Percentiles rank a stretch among this genome's conserved stretches.
Conservation (phyloP, 2,329 filamentous ascomycete species). For the Calonectria pseudoturangicola region DNA sequence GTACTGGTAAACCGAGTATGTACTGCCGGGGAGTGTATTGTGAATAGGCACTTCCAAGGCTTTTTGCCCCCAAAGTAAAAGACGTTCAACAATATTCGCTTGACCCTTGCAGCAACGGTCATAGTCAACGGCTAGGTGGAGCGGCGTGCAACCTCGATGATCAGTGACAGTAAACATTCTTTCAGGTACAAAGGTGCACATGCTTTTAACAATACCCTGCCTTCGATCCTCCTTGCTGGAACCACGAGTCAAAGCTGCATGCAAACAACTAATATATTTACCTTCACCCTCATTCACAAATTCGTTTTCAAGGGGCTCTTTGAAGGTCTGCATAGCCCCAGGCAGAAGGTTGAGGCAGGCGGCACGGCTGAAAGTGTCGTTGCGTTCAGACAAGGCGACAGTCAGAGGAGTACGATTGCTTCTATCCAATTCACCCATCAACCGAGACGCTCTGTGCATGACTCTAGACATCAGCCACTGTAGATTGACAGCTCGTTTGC, state of each 20-base stretch:
- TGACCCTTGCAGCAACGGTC: conserved; percentile 25
- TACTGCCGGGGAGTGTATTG: not conserved
- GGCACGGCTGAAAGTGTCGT: conserved; percentile 24
- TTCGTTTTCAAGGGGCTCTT: conserved; percentile 10
- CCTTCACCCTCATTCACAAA: conserved; percentile 13
- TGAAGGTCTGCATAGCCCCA: conserved; percentile 1
- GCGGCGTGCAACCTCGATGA: conserved; percentile 22
- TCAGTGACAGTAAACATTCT: conserved; percentile 32
- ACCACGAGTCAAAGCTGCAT: conserved; percentile 11
- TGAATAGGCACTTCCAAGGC: conserved; percentile 17
- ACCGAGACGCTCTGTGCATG: conserved; percentile 11
- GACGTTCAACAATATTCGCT: conserved; percentile 22
- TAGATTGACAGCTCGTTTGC: conserved; percentile 11
- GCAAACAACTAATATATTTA: conserved; percentile 17
- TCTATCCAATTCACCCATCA: conserved; percentile 28
- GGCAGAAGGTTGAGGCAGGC: conserved; percentile 4
- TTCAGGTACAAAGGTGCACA: conserved; percentile 32
- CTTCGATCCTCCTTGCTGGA: conserved; percentile 25
- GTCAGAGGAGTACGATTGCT: conserved; percentile 29
- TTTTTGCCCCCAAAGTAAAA: conserved; percentile 12
- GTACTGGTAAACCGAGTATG: conserved; percentile 26
- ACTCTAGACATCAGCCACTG: conserved; percentile 36
- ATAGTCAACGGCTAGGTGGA: conserved; percentile 35
- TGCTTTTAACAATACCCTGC: conserved; percentile 20
- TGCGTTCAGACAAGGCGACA: not conserved